Base-by-base conservation (phyloP, 768 basidiomycete species). In the Baorangia bicolor region DNA sequence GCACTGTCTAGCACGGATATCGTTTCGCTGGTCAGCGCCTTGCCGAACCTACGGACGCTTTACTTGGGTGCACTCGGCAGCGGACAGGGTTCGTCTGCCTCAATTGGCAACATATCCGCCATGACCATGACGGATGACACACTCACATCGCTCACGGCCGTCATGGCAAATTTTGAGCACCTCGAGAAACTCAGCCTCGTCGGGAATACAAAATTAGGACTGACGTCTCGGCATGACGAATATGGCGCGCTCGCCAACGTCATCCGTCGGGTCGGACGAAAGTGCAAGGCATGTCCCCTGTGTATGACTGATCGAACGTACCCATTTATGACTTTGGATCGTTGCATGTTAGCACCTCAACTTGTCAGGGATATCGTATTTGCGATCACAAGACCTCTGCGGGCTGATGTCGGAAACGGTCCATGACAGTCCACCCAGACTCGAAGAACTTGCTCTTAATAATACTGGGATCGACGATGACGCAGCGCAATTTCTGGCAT, bases 381-480 rank as follows among this genome's bases (percentile, higher is more conserved):
- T 90, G 30, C 76, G 73, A 28, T 84, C 86, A 2, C 64, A 61
- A 5, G 78, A 85, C 62, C 69, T 89, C 11, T 74, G 68, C 13
- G 81, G 81, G 2, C 69, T 90, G 10, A 49, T 79, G n/a, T 59
- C 61, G 1, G 57, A 61, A 25, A 45, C 55, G 3, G 40, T 23
- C 31, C 23, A 57, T 13, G 55, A 64, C 23, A 42, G 16, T 8
- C 61, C 72, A 6, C 73, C 83, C 2, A 68, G 62, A 13, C 64
- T 89, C 8, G 74, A 79, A 51, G 74, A 72, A 4, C 75, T 90
- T 6, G 70, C 75, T 14, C 69, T 90, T 34, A 86, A 82, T 62
- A 81, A 84, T 57, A 88, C 87, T 0, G 70, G 76, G 2, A 75
- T 90, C 18, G 85, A 84, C 47, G 87, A 89, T 53, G 74, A 75